These are phyloP conservation scores for Lodderomyces jiufengensis DNA, from an alignment of 1,139 yeast species.

Conservation along the genomic window DNA sequence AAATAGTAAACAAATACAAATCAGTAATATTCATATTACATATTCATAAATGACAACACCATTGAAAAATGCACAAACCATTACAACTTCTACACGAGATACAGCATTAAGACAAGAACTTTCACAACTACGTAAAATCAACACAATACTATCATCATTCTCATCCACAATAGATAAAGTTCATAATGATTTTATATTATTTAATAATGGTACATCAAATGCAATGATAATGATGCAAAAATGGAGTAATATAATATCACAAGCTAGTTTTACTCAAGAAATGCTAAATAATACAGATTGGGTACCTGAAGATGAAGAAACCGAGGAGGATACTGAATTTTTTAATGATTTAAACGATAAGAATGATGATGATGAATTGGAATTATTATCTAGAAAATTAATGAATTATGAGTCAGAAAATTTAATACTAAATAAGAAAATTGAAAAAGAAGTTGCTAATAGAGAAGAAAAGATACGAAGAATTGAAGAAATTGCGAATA, in stretches of 20 bases:
- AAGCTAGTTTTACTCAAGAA: constrained; percentile 42
- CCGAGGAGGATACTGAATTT: not conserved
- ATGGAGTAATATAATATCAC: constrained; percentile 46
- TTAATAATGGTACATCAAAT: constrained; percentile 31
- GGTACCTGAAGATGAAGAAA: constrained; percentile 24
- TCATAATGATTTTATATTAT: constrained; percentile 25
- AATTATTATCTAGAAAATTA: constrained; percentile 24
- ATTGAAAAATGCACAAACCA: constrained; percentile 1
- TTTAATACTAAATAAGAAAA: constrained; percentile 22
- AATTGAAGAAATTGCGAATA: constrained; percentile 16
- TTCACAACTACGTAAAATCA: constrained; percentile 31
- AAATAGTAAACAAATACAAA: not conserved
- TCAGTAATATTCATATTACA: too few species aligned
- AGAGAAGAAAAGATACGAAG: constrained; percentile 15
- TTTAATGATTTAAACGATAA: constrained; percentile 21
- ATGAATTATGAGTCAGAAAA: constrained; percentile 27
- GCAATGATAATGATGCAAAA: constrained; percentile 39
- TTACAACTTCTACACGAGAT: constrained; percentile 7
- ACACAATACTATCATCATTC: constrained; percentile 27
- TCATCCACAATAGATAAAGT: constrained; percentile 27
- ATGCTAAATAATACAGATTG: constrained; percentile 32
- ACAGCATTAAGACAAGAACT: constrained; percentile 38
- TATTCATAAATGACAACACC: not conserved
- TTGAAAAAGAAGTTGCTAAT: constrained; percentile 23
- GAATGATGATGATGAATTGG: constrained; percentile 27